These are phyloP conservation scores for Penicillium dipodomyicola DNA, from an alignment of 495 filamentous ascomycete genomes.

Conservation along the genomic window DNA sequence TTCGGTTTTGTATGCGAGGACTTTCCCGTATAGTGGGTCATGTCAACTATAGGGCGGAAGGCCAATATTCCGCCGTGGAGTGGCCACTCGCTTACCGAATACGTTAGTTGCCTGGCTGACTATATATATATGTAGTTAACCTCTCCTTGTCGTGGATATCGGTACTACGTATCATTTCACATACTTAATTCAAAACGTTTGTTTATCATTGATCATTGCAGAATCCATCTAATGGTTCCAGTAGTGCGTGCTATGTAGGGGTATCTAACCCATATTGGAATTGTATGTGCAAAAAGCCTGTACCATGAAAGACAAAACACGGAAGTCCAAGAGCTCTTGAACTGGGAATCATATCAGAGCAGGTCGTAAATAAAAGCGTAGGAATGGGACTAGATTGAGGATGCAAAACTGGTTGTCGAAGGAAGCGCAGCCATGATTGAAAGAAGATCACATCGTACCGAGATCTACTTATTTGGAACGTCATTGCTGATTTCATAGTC, in stretches of 20 bases:
- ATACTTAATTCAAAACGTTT: neutral
- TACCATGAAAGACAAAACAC: neutral
- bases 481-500: constrained; percentile 6
- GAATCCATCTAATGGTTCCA: neutral
- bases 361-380: neutral
- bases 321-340: neutral
- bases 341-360: constrained; percentile 7
- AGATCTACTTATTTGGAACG: neutral
- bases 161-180: too few species aligned
- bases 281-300: neutral
- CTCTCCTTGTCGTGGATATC: too few species aligned
- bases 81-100: too few species aligned
- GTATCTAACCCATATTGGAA: neutral
- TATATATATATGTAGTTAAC: too few species aligned
- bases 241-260: neutral
- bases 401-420: neutral
- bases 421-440: neutral
- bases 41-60: neutral
- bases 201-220: neutral
- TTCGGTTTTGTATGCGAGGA: neutral
- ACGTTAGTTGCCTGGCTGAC: too few species aligned
- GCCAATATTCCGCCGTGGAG: neutral
- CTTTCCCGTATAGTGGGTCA: neutral
- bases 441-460: neutral
- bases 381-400: neutral